Conservation (phyloP, 305 asterid genomes). For the Solanum hybrid region DNA sequence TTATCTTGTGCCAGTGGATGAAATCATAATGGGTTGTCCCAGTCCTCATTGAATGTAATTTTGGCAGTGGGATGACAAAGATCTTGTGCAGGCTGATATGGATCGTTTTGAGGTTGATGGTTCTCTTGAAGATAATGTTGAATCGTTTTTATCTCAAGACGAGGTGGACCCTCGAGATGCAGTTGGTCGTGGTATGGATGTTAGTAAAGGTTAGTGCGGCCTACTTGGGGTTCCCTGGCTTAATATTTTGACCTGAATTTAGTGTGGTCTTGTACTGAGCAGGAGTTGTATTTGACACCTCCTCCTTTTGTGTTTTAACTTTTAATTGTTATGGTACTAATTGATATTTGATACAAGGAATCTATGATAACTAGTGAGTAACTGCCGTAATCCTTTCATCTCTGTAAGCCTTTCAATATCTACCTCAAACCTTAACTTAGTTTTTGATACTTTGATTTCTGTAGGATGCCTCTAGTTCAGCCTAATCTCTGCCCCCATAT, state of each 20-base stretch:
- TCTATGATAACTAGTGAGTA: neutral
- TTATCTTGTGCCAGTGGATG: constrained; percentile 7
- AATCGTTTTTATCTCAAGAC: constrained; percentile 84
- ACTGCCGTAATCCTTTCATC: neutral
- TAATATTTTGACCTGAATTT: neutral
- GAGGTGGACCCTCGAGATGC: constrained; percentile 87
- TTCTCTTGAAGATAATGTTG: constrained; percentile 83
- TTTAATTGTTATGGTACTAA: neutral
- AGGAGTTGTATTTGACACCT: neutral
- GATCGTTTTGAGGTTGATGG: constrained; percentile 97
- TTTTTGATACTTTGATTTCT: neutral
- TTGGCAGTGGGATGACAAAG: constrained; percentile 95
- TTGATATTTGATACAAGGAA: neutral
- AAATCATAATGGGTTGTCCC: constrained; percentile 2
- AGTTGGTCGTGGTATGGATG: constrained; percentile 87
- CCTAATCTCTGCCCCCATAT: neutral
- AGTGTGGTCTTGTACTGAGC: neutral
- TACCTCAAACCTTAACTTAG: neutral
- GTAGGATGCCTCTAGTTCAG: neutral
- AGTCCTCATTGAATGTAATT: constrained; percentile 21
- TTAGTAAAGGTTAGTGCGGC: constrained; percentile 59
- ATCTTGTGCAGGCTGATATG: constrained; percentile 91
- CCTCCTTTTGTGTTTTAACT: neutral
- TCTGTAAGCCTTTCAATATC: neutral
- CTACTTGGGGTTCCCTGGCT: neutral